Base-by-base conservation (phyloP, 1,139 yeast genomes). In the Hansenula lynferdii region DNA sequence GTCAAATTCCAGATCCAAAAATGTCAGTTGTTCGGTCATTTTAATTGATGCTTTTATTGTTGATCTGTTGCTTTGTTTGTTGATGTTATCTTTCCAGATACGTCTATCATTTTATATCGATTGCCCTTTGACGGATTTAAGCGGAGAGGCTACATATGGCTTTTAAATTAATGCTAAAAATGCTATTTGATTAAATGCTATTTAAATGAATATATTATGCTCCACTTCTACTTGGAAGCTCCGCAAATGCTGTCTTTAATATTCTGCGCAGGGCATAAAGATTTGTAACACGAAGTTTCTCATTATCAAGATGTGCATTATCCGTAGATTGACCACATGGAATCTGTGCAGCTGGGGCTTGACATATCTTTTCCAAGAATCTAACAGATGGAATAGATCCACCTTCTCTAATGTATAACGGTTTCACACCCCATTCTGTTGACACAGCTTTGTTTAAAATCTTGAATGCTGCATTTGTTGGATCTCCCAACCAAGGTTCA, bases 271-370 rank as follows among this genome's bases (percentile, higher is more conserved):
- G 74, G 43, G 84, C 85, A 51, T 80, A 77, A 53, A 92, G 70
- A 56, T 92, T 92, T 31, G 80, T 65, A 22, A 92, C 77, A 42
- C 97, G 67, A 37, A 92, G 63, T 45, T 94, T 75, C 60, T 92
- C 98, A 56, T 92, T 84, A 53, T 81, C 80, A 54, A 92, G 71
- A 65, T 92, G 98, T 2, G 97, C 97, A 56, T 87, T 87, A 58
- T 92, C 98, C 35, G 94, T 80, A 1, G 94, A 77, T 63, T 92
- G 98, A 0, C 98, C 98, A 58, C 97, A 87, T 2, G 98, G 98
- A 30, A 92, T 76, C 60, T 92, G 97, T 1, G 92, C 95, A 2
- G 97, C 97, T 17, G 87, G 85, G 2, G 97, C 96, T 38, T 72
- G 61, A 50, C 92, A 85, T 16, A 75, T 70, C 57, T 84, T 85